A percentile compares a stretch with the other conserved stretches of the same genome.
These are phyloP conservation scores for Salix arbutifolia DNA, from an alignment of 345 rosid species.

Conservation along the genomic window DNA sequence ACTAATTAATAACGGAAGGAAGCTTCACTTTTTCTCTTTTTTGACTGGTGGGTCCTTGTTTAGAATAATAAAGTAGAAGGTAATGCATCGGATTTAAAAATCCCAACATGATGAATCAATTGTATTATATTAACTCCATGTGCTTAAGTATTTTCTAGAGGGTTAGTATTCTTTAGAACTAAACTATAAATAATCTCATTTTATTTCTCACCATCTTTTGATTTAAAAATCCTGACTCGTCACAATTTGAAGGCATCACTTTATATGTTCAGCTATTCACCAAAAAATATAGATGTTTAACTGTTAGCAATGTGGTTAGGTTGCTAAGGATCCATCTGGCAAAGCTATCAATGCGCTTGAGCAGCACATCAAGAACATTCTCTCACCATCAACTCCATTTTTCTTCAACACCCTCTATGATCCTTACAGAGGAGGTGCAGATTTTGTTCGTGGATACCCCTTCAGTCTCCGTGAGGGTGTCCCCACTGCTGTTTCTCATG, in stretches of 20 bases:
- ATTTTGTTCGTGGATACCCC: conserved; percentile 96
- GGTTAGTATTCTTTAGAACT: not conserved
- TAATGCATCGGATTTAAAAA: not conserved
- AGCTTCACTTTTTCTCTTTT: not conserved
- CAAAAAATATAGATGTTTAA: not conserved
- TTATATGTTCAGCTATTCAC: not conserved
- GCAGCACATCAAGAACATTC: conserved; percentile 93
- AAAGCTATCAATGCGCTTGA: conserved; percentile 78
- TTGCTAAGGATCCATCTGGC: conserved; percentile 84
- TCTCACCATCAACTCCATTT: conserved; percentile 77
- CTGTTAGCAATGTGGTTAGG: conserved; percentile 35
- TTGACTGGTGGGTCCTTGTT: not conserved
- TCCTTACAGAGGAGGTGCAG: conserved; percentile 84
- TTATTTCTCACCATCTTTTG: not conserved
- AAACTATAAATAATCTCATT: not conserved
- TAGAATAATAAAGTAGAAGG: not conserved
- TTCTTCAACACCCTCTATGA: conserved; percentile 97
- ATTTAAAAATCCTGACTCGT: not conserved
- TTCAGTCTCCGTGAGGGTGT: conserved; percentile 94
- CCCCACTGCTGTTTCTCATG: conserved; percentile 91
- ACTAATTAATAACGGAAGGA: not conserved
- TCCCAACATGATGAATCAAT: not conserved
- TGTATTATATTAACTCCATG: too few species aligned
- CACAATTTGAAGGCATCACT: not conserved
- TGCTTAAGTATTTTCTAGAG: not conserved